Percentiles rank a stretch among this genome's conserved stretches.
Evolutionary conservation across 306 rosid genomes (phyloP).

Genomic region (Acacia confusa): DNA sequence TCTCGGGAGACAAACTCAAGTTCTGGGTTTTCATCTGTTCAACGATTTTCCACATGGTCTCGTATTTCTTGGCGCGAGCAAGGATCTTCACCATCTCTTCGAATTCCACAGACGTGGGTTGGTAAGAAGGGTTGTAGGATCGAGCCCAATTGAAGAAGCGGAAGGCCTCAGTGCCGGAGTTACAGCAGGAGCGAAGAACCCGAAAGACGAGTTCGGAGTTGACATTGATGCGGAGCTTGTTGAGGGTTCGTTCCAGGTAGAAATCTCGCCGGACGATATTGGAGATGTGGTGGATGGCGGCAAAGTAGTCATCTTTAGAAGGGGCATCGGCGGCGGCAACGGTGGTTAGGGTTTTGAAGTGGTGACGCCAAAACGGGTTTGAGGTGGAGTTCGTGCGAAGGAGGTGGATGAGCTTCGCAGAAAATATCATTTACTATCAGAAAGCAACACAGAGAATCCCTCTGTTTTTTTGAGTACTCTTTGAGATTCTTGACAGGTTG

Average conservation of each 20-base stretch:
- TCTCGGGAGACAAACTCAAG: conserved; percentile 60
- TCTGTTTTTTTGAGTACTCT: neutral
- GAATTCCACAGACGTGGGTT: conserved; percentile 80
- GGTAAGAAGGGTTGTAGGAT: conserved; percentile 53
- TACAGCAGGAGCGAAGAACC: conserved; percentile 80
- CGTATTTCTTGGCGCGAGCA: conserved; percentile 62
- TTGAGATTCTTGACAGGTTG: neutral
- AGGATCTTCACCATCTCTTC: conserved; percentile 79
- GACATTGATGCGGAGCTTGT: conserved; percentile 70
- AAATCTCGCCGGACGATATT: conserved; percentile 86
- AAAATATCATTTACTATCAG: conserved; percentile 22
- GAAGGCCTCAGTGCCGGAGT: conserved; percentile 56
- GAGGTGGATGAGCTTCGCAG: conserved; percentile 16
- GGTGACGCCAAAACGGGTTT: neutral
- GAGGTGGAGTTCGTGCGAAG: conserved; percentile 20
- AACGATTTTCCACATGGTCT: conserved; percentile 81
- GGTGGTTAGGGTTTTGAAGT: conserved; percentile 35
- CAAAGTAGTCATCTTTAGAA: conserved; percentile 72
- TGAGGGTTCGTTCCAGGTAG: conserved; percentile 93
- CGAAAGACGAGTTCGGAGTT: conserved; percentile 89
- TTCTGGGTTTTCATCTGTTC: conserved; percentile 54
- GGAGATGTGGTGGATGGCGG: conserved; percentile 81
- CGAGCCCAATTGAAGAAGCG: conserved; percentile 96
- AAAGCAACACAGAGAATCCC: neutral
- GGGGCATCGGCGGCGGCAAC: neutral